These are phyloP conservation scores for Epichloe scottii DNA, from an alignment of 2,329 filamentous ascomycete genomes.

Conservation along the genomic window DNA sequence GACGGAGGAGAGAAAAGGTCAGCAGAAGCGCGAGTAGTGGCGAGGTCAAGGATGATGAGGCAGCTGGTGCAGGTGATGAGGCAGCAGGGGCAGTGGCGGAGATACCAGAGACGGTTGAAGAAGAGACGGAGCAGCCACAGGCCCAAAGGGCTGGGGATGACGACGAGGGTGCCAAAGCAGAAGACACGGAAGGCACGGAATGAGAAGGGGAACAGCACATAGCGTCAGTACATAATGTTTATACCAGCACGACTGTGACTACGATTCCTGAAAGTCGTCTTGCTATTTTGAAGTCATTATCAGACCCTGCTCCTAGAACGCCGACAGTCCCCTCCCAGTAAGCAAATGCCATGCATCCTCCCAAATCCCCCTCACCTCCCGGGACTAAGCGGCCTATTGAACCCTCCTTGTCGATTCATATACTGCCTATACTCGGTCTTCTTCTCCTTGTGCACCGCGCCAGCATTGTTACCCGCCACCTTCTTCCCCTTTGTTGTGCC, in stretches of 20 bases:
- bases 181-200: conserved; percentile 3
- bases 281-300: too few relatives aligned
- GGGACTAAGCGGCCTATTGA: conserved; percentile 65
- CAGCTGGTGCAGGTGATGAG: conserved; percentile 8
- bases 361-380: conserved; percentile 18
- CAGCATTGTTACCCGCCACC: conserved; percentile 74
- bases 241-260: conserved; percentile 8
- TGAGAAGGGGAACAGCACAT: conserved; percentile 9
- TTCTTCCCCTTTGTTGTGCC: conserved; percentile 80
- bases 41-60: conserved; percentile 13
- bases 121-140: conserved; percentile 5
- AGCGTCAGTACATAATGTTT: conserved; percentile 25
- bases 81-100: neutral
- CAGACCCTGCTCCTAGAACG: too few relatives aligned
- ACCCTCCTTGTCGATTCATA: conserved; percentile 77
- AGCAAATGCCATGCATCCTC: too few relatives aligned
- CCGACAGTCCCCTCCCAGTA: too few relatives aligned
- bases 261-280: neutral
- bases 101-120: conserved; percentile 6
- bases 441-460: conserved; percentile 80
- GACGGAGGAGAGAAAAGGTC: conserved; percentile 53
- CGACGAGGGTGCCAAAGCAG: conserved; percentile 8
- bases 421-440: conserved; percentile 94
- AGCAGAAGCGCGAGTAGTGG: conserved; percentile 21
- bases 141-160: neutral